Evolutionary conservation across 2,329 filamentous ascomycete species (phyloP), one percentile per base, ranked within the genome.

Genomic region (Cryphonectria parasitica): DNA sequence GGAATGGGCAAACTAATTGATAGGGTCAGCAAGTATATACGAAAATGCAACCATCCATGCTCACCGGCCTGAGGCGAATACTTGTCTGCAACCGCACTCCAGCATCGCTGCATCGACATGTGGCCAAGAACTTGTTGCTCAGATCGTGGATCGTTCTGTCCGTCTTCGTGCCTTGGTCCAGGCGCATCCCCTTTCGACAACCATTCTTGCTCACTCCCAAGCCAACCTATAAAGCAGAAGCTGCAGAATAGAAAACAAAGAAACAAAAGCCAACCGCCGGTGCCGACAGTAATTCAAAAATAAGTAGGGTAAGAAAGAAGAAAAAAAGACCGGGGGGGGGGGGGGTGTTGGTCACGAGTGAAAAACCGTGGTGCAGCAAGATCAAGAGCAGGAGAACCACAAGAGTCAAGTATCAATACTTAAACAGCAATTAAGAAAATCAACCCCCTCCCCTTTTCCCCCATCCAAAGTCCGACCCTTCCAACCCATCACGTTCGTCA

Each of bases 371-470:
- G 6, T 52, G 63, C 25, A 52, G 41, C 19, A 28, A 64, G 25
- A 43, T 52, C 43, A 49, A 52, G 25, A 49, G 28, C 63, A 64
- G 28, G 10, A 34, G 13, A 64, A 64, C 43, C 63, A 64, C 62
- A 64, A 64, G 43, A 64, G 36, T 64, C 63, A 64, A 64, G 63
- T 64, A 64, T 64, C 63, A 64, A 64, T 64, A 64, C 63, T 64
- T 64, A 64, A 49, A 64, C 63, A 64, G 43, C 62, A 64, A 49
- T 64, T 64, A 64, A 52, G 63, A 64, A 64, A 64, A 13, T 64
- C 43, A n/a, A n/a, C 45, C 43, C 17, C 17, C 43, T 22, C 25
- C 63, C 25, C 19, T 43, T 25, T 22, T n/a, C 49, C 41, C 19
- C 43, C 63, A 36, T 28, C 19, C 43, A 39, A 52, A 31, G 41